A percentile compares a stretch with the other conserved stretches of the same genome.
Evolutionary conservation across 805 yeast species (phyloP).

Genomic region (Yamadazyma kitorensis): DNA sequence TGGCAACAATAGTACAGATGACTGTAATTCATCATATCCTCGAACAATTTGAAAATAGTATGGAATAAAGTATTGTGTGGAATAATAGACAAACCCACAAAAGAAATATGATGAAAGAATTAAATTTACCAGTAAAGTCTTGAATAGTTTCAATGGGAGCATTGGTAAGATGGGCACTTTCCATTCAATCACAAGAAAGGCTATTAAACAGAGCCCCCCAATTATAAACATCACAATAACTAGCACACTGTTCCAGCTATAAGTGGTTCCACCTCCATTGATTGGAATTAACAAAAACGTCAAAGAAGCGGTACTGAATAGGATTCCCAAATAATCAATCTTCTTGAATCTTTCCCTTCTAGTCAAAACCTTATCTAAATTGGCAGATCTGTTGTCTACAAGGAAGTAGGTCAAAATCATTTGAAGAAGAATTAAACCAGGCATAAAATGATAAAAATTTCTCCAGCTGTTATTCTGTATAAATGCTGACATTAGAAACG

Average conservation of each 20-base stretch:
- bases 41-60: conserved; percentile 25
- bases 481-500: conserved; percentile 50
- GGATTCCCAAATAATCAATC: conserved; percentile 53
- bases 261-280: conserved; percentile 59
- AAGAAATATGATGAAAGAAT: conserved; percentile 34
- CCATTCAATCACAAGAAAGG: conserved; percentile 50
- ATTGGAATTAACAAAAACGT: conserved; percentile 52
- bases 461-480: conserved; percentile 47
- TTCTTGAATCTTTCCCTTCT: conserved; percentile 37
- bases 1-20: conserved; percentile 42
- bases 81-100: conserved; percentile 48
- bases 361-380: conserved; percentile 21
- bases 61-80: conserved; percentile 44
- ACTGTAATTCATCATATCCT: conserved; percentile 34
- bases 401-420: conserved; percentile 24
- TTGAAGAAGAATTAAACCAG: conserved; percentile 38
- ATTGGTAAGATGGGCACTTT: conserved; percentile 48
- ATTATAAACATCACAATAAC: conserved; percentile 32
- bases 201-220: conserved; percentile 31
- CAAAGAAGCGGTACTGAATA: conserved; percentile 44
- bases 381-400: conserved; percentile 27
- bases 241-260: conserved; percentile 48
- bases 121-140: conserved; percentile 28
- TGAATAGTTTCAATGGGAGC: conserved; percentile 49
- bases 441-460: conserved; percentile 46